Evolutionary conservation across 768 basidiomycete species (phyloP).

Genomic region (Mycena floridula): DNA sequence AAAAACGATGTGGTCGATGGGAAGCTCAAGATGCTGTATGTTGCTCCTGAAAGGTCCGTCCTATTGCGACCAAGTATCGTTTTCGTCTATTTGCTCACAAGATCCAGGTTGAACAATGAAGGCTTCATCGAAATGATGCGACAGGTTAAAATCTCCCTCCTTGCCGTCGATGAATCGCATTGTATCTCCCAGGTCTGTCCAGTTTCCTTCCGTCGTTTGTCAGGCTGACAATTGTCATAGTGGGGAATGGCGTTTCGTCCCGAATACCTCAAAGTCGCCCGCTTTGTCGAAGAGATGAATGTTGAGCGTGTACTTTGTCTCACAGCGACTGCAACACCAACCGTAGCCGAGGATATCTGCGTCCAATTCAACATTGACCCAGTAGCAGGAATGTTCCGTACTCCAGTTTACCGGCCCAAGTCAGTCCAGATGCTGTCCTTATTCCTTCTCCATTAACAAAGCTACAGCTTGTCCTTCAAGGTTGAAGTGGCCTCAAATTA

Average conservation of each 20-base stretch:
- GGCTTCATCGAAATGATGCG: conserved; percentile 36
- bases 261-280: conserved; percentile 31
- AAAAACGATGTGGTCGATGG: conserved; percentile 29
- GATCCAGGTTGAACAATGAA: conserved; percentile 36
- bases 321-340: conserved; percentile 39
- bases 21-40: conserved; percentile 40
- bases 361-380: conserved; percentile 34
- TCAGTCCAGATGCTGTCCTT: conserved; percentile 12
- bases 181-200: conserved; percentile 34
- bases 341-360: conserved; percentile 38
- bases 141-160: conserved; percentile 33
- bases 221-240: conserved; percentile 10
- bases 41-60: conserved; percentile 35
- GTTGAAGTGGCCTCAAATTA: conserved; percentile 25
- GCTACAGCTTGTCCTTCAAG: conserved; percentile 26
- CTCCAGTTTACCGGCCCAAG: conserved; percentile 39
- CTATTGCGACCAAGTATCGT: neutral
- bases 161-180: conserved; percentile 46
- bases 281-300: conserved; percentile 38
- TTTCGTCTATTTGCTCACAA: neutral
- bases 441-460: neutral
- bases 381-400: conserved; percentile 32
- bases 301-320: conserved; percentile 40
- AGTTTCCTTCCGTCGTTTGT: neutral
- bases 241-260: conserved; percentile 41